These are phyloP conservation scores for Strobilomyces confusus DNA, from an alignment of 768 basidiomycete species.

Conservation along the genomic window DNA sequence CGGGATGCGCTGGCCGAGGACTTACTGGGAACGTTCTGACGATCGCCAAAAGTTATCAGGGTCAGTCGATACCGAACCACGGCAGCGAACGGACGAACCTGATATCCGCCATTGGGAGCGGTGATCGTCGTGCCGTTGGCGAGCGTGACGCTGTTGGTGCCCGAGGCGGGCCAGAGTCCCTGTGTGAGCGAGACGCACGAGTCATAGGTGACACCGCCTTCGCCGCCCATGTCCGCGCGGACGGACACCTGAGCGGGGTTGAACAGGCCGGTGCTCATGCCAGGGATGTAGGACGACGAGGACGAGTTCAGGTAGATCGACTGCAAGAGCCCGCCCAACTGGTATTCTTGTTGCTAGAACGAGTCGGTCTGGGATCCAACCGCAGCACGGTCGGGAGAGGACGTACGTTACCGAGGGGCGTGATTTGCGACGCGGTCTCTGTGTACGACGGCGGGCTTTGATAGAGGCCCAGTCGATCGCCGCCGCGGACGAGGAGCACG, in stretches of 20 bases:
- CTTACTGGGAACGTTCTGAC: conserved; percentile 41
- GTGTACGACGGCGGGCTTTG: too few relatives aligned
- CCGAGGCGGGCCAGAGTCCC: conserved; percentile 58
- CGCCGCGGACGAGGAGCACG: conserved; percentile 55
- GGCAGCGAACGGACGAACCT: conserved; percentile 29
- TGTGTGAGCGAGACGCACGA: conserved; percentile 66
- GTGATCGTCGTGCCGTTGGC: conserved; percentile 59
- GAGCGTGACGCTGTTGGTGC: conserved; percentile 47
- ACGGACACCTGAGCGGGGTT: conserved; percentile 40
- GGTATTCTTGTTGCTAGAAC: conserved; percentile 51
- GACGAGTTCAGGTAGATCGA: conserved; percentile 50
- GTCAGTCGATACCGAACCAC: conserved; percentile 7
- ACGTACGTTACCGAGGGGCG: too few relatives aligned
- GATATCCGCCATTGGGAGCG: conserved; percentile 65
- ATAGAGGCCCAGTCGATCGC: conserved; percentile 31
- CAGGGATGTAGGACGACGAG: conserved; percentile 50
- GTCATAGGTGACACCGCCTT: conserved; percentile 63
- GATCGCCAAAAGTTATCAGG: not conserved
- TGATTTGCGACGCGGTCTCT: too few relatives aligned
- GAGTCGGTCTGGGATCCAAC: not conserved
- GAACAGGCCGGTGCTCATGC: conserved; percentile 33
- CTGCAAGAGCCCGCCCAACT: conserved; percentile 51
- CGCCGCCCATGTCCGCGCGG: conserved; percentile 66
- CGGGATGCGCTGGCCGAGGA: not conserved
- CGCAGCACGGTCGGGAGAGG: too few relatives aligned